These are phyloP conservation scores for Phytopythium vexans DNA, from an alignment of 352 stramenopile genomes.

Conservation along the genomic window DNA sequence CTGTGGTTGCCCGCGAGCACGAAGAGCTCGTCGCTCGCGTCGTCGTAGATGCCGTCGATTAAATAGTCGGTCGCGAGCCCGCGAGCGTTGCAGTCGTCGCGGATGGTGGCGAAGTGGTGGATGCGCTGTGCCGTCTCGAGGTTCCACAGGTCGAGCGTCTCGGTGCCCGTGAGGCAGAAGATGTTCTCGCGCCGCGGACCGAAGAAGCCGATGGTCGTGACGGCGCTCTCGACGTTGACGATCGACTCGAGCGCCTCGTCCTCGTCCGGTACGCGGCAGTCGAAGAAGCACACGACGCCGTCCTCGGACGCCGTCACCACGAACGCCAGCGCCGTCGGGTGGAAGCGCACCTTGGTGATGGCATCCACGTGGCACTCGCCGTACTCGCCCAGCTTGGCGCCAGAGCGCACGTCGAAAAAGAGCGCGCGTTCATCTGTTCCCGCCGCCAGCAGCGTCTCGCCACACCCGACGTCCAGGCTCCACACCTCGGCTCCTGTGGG, in stretches of 20 bases:
- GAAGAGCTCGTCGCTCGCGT: slow-evolving; percentile 63
- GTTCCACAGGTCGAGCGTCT: slow-evolving; percentile 91
- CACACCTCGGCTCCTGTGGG: slow-evolving; percentile 69
- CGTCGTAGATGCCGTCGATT: slow-evolving; percentile 86
- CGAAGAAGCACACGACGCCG: slow-evolving; percentile 89
- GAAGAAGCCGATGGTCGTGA: slow-evolving; percentile 88
- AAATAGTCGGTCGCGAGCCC: slow-evolving; percentile 78
- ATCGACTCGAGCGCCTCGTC: slow-evolving; percentile 89
- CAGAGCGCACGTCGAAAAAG: slow-evolving; percentile 79
- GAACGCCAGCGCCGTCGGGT: slow-evolving; percentile 69
- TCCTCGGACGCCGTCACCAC: slow-evolving; percentile 90
- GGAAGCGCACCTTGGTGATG: slow-evolving; percentile 86
- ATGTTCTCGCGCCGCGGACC: slow-evolving; percentile 77
- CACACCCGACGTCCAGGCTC: slow-evolving; percentile 73
- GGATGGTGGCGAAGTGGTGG: slow-evolving; percentile 74
- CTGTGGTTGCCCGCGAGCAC: slow-evolving; percentile 76
- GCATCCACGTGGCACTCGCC: slow-evolving; percentile 87
- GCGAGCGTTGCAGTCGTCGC: slow-evolving; percentile 69
- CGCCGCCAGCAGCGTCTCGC: slow-evolving; percentile 69
- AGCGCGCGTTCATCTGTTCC: slow-evolving; percentile 76
- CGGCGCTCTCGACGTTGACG: slow-evolving; percentile 87
- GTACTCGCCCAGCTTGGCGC: slow-evolving; percentile 72
- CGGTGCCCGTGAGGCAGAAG: slow-evolving; percentile 82
- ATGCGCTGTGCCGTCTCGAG: slow-evolving; percentile 76
- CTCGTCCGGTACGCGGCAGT: slow-evolving; percentile 79